These are phyloP conservation scores for Magnaporthiopsis rhizophila DNA, from an alignment of 2,329 filamentous ascomycete species.

Conservation along the genomic window DNA sequence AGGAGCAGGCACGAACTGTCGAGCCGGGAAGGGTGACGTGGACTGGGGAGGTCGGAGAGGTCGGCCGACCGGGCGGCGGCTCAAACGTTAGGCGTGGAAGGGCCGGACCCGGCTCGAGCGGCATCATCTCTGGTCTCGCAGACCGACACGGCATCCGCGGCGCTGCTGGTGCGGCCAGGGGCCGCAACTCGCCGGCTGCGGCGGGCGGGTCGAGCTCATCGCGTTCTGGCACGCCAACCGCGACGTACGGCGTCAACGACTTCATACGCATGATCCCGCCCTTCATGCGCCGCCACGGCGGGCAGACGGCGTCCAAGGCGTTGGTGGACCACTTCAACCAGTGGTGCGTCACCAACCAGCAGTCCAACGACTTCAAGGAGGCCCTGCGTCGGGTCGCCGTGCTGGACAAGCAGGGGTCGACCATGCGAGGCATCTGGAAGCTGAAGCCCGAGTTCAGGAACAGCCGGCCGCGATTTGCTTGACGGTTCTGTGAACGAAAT, in stretches of 20 bases:
- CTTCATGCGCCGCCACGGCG: slow-evolving; percentile 71
- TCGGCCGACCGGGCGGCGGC: slow-evolving; percentile 52
- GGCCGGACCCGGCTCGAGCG: slow-evolving; percentile 40
- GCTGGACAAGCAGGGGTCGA: slow-evolving; percentile 51
- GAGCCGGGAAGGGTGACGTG: slow-evolving; percentile 85
- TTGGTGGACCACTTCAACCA: slow-evolving; percentile 85
- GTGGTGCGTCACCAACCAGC: slow-evolving; percentile 60
- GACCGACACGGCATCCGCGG: slow-evolving; percentile 45
- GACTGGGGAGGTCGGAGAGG: slow-evolving; percentile 78
- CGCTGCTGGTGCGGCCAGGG: slow-evolving; percentile 29
- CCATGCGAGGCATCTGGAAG: slow-evolving; percentile 46
- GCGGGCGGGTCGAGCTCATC: slow-evolving; percentile 32
- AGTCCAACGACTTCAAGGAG: slow-evolving; percentile 72
- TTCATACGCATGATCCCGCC: slow-evolving; percentile 67
- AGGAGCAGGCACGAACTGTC: slow-evolving; percentile 61
- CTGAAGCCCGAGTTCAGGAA: slow-evolving; percentile 27
- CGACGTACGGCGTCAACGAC: slow-evolving; percentile 39
- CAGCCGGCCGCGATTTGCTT: neutral
- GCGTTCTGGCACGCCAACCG: slow-evolving; percentile 34
- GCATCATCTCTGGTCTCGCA: slow-evolving; percentile 49
- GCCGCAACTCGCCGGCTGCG: slow-evolving; percentile 19
- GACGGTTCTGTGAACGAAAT: neutral
- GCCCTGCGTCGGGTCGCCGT: slow-evolving; percentile 71
- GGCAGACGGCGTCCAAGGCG: slow-evolving; percentile 73
- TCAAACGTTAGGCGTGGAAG: slow-evolving; percentile 37